Base-by-base conservation (phyloP, 2,329 filamentous ascomycete genomes). In the Fusarium newnesense region DNA sequence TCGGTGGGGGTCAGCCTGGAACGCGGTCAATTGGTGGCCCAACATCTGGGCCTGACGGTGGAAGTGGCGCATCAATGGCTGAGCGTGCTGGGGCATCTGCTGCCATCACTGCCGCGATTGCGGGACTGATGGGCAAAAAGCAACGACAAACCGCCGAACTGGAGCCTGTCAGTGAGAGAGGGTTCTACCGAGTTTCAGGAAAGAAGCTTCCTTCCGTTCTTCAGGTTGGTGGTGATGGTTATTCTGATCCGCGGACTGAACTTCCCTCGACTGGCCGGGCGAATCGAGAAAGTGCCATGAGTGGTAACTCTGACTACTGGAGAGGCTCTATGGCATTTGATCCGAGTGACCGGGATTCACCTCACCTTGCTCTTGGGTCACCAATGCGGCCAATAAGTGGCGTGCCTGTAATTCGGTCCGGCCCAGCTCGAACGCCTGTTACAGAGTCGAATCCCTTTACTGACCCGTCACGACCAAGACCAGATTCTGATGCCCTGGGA, bases 141-240 rank as follows among this genome's bases (percentile, higher is more conserved):
- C 71, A 63, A 30, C 59, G 60, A 28, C 68, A 63, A 36, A 69
- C 70, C 56, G 70, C 79, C 57, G 72, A 71, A 54, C 77, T 77
- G 21, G 78, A 79, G 46, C 83, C 83, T 40, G 80, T 78, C 30
- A 85, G 83, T 34, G 89, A 92, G 76, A 83, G 85, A 68, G 88
- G 90, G 2, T 93, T 93, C 78, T 88, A 91, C 70, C 88, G 90
- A 36, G 87, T 93, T 5, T 91, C 90, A 10, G 91, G 91, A 69
- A 87, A 87, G 76, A 92, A 92, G 76, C 79, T 93, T 64, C 88
- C 89, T 7, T 90, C 91, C 5, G 90, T 92, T 15, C 81, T 92
- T 42, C 85, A 89, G 66, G 85, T 84, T 52, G 90, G 90, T 19
- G 90, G 90, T 10, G 90, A 92, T 77, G 90, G 90, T 4, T 92